A percentile compares a stretch with the other conserved stretches of the same genome.
Evolutionary conservation across 805 yeast species (phyloP).

Genomic region (Wickerhamiella spandovensis): DNA sequence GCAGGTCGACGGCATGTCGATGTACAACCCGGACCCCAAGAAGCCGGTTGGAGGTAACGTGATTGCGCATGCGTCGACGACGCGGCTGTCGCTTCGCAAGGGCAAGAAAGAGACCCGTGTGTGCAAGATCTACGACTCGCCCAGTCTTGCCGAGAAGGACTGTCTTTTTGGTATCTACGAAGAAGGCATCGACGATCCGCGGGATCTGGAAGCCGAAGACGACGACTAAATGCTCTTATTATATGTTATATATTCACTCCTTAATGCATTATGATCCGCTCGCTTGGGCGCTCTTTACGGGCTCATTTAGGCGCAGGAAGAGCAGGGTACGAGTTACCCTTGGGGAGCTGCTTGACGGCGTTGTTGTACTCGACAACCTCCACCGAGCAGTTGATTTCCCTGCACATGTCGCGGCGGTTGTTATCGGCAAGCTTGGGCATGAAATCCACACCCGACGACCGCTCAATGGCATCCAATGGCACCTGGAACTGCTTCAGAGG

Average conservation of each 20-base stretch:
- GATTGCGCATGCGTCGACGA: slow-evolving; percentile 92
- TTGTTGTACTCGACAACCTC: slow-evolving; percentile 47
- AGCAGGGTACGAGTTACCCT: slow-evolving; percentile 1
- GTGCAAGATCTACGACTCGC: slow-evolving; percentile 91
- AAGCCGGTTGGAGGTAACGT: slow-evolving; percentile 98
- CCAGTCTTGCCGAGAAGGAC: slow-evolving; percentile 91
- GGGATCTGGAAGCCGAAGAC: slow-evolving; percentile 66
- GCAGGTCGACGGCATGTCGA: slow-evolving; percentile 78
- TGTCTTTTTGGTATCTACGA: slow-evolving; percentile 91
- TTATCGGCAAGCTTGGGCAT: slow-evolving; percentile 51
- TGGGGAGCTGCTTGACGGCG: slow-evolving; percentile 18
- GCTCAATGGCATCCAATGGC: slow-evolving; percentile 80
- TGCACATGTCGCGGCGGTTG: slow-evolving; percentile 53
- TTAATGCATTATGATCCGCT: background rate
- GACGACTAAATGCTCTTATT: slow-evolving; percentile 16
- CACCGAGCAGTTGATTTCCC: slow-evolving; percentile 70
- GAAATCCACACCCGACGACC: slow-evolving; percentile 73
- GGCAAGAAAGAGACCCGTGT: slow-evolving; percentile 87
- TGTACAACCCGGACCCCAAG: slow-evolving; percentile 91
- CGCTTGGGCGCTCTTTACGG: background rate
- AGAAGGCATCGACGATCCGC: slow-evolving; percentile 94
- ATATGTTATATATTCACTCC: background rate
- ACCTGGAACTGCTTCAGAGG: slow-evolving; percentile 70
- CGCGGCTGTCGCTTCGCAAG: slow-evolving; percentile 78
- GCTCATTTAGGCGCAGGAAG: background rate